These are phyloP conservation scores for Camelina laxa DNA, from an alignment of 345 rosid genomes.

Conservation along the genomic window DNA sequence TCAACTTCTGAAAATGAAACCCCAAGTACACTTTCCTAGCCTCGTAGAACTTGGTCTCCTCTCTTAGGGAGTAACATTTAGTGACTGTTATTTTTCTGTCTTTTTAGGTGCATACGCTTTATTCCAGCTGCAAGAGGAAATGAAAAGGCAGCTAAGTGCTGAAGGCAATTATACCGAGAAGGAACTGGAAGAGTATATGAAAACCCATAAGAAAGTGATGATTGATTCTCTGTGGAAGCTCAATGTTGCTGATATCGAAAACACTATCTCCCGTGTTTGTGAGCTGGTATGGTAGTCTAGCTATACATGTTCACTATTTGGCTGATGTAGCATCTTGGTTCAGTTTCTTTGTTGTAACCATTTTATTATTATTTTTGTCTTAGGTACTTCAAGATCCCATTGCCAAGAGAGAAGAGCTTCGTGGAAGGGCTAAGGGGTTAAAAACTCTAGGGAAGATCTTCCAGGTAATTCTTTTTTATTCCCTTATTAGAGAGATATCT, in stretches of 20 bases:
- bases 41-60: constrained; percentile 22
- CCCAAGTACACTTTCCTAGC: constrained; percentile 15
- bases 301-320: constrained; percentile 22
- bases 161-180: constrained; percentile 90
- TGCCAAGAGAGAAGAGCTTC: constrained; percentile 87
- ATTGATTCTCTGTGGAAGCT: constrained; percentile 97
- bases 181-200: constrained; percentile 92
- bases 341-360: constrained; percentile 12
- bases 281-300: constrained; percentile 88
- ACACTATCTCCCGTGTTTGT: constrained; percentile 92
- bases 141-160: constrained; percentile 91
- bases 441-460: constrained; percentile 94
- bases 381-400: constrained; percentile 96
- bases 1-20: constrained; percentile 20
- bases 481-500: constrained; percentile 9
- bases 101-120: constrained; percentile 89
- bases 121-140: constrained; percentile 98
- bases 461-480: constrained; percentile 59
- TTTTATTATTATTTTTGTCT: not conserved
- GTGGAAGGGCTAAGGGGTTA: constrained; percentile 89
- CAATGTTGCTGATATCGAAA: constrained; percentile 96
- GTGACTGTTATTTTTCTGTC: constrained; percentile 19
- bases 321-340: constrained; percentile 34
- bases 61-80: not conserved
- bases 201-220: constrained; percentile 90